Evolutionary conservation across 106 monocot species (phyloP).

Genomic region (Amphibolis antarctica): DNA sequence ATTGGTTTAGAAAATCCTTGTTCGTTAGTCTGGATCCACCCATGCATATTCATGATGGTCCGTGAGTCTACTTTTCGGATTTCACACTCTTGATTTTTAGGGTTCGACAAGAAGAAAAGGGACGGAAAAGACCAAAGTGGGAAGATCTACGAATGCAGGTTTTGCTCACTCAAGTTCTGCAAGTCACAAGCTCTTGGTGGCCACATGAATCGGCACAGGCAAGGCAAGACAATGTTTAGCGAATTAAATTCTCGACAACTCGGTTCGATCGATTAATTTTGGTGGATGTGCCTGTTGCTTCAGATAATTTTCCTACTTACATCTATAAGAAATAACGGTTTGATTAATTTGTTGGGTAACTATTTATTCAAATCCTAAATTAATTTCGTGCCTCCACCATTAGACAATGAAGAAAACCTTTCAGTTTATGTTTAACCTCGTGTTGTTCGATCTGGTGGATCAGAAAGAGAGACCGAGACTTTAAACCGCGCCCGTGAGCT

Average conservation of each 20-base stretch:
- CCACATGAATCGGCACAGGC: conserved; percentile 95
- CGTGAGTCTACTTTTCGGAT: too few species aligned
- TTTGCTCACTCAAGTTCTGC: conserved; percentile 95
- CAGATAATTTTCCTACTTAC: too few species aligned
- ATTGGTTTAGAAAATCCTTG: too few species aligned
- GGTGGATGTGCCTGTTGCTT: too few species aligned
- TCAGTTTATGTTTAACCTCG: neutral
- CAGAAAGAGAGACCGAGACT: conserved; percentile 96
- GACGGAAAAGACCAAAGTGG: conserved; percentile 59
- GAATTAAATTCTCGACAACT: neutral
- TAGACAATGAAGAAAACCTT: too few species aligned
- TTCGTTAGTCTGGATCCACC: too few species aligned
- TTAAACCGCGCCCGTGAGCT: conserved; percentile 97
- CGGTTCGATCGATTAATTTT: too few species aligned
- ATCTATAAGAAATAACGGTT: too few species aligned
- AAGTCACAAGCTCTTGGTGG: conserved; percentile 97
- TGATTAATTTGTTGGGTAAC: neutral
- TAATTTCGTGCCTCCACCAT: neutral
- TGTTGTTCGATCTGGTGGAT: neutral
- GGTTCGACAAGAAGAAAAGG: conserved; percentile 45
- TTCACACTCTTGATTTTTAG: neutral
- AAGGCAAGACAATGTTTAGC: conserved; percentile 42
- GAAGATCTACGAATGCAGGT: conserved; percentile 89
- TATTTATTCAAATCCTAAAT: neutral
- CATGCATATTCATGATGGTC: too few species aligned